phyloP scores from a whole-genome alignment of 805 yeast genomes.

The Candida pseudofarinosa region DNA sequence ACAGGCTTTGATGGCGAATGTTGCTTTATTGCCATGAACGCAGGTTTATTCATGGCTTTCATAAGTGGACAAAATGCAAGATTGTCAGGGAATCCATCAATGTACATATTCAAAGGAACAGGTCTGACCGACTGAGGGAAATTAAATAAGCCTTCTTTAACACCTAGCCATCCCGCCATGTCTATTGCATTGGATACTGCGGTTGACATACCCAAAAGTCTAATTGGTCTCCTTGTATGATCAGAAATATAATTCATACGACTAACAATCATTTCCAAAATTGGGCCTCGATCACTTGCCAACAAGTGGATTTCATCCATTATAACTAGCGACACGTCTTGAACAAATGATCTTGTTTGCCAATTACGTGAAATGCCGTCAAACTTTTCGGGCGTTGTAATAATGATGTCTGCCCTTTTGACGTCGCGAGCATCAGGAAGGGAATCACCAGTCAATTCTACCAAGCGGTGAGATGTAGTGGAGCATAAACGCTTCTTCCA shows the following conservation, averaged over 20 bases:
- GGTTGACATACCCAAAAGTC: slow-evolving; percentile 76
- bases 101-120: slow-evolving; percentile 81
- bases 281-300: slow-evolving; percentile 85
- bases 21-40: slow-evolving; percentile 86
- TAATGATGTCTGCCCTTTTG: slow-evolving; percentile 65
- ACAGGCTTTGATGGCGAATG: slow-evolving; percentile 87
- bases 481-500: slow-evolving; percentile 58
- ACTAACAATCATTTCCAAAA: slow-evolving; percentile 84
- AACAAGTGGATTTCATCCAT: slow-evolving; percentile 85
- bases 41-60: slow-evolving; percentile 89
- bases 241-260: slow-evolving; percentile 72
- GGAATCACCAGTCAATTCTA: slow-evolving; percentile 81
- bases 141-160: slow-evolving; percentile 68
- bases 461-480: slow-evolving; percentile 48
- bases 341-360: slow-evolving; percentile 75
- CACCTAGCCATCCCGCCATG: slow-evolving; percentile 82
- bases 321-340: slow-evolving; percentile 67
- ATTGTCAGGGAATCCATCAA: slow-evolving; percentile 81
- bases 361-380: slow-evolving; percentile 86
- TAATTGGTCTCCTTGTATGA: slow-evolving; percentile 54
- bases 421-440: slow-evolving; percentile 68
- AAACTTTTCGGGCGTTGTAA: slow-evolving; percentile 83
- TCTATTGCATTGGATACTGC: slow-evolving; percentile 85
- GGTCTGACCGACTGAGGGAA: slow-evolving; percentile 82
- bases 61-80: slow-evolving; percentile 77